Percentiles rank a stretch among this genome's conserved stretches.
phyloP scores from a whole-genome alignment of 495 filamentous ascomycete species.

The Penicillium odoratum region DNA sequence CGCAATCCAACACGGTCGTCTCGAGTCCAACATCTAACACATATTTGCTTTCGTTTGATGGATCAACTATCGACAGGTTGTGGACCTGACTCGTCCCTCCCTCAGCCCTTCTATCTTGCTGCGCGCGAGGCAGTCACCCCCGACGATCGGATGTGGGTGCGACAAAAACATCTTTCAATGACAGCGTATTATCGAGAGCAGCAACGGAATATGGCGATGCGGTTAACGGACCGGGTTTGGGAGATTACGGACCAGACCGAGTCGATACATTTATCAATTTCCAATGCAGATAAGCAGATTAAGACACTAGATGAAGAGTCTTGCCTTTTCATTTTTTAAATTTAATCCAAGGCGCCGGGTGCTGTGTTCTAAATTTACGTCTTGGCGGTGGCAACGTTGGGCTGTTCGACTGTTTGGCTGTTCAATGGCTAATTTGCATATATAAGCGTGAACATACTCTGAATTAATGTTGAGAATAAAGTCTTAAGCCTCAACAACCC shows the following conservation, averaged over 20 bases:
- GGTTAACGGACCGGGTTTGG: constrained; percentile 27
- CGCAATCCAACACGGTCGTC: constrained; percentile 22
- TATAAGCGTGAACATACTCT: constrained; percentile 7
- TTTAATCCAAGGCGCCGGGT: neutral
- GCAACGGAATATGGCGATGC: constrained; percentile 29
- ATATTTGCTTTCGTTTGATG: constrained; percentile 30
- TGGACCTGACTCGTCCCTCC: constrained; percentile 30
- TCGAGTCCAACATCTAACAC: constrained; percentile 28
- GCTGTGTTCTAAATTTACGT: neutral
- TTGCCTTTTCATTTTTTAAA: constrained; percentile 30
- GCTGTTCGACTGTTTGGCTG: neutral
- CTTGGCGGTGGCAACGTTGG: neutral
- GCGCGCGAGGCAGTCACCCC: constrained; percentile 25
- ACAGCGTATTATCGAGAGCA: constrained; percentile 32
- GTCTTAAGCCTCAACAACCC: neutral
- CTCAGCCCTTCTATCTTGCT: constrained; percentile 30
- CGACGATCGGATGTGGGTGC: constrained; percentile 25
- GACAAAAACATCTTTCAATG: constrained; percentile 31
- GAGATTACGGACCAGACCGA: constrained; percentile 19
- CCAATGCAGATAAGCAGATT: constrained; percentile 17
- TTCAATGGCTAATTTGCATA: neutral
- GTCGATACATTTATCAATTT: neutral
- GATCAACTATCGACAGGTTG: constrained; percentile 27
- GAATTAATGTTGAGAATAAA: neutral
- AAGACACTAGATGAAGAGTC: constrained; percentile 20